Conservation (phyloP, 257 asterid genomes). For the Anisodus acutangulus region DNA sequence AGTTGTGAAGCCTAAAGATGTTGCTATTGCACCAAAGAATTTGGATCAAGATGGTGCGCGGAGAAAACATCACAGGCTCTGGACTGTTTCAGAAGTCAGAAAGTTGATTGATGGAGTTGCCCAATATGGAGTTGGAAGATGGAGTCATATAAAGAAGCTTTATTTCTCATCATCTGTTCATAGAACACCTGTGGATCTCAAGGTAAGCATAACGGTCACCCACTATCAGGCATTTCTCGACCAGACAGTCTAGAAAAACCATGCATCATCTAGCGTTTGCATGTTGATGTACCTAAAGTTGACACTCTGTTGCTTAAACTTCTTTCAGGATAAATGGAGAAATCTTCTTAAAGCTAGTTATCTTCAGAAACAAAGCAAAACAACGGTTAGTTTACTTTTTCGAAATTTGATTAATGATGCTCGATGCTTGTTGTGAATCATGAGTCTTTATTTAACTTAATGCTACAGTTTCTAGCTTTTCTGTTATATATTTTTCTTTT, state of each 20-base stretch:
- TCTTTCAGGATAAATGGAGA: slow-evolving; percentile 91
- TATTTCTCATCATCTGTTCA: slow-evolving; percentile 76
- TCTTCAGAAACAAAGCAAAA: slow-evolving; percentile 59
- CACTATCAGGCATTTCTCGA: neutral
- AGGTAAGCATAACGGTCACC: slow-evolving; percentile 49
- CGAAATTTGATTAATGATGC: neutral
- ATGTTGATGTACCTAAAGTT: slow-evolving; percentile 10
- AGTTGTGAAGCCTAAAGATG: slow-evolving; percentile 45
- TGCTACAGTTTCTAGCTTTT: neutral
- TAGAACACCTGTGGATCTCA: slow-evolving; percentile 94
- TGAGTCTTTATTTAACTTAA: neutral
- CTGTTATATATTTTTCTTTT: neutral
- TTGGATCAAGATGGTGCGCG: slow-evolving; percentile 46
- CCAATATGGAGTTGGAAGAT: slow-evolving; percentile 88
- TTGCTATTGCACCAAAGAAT: slow-evolving; percentile 35
- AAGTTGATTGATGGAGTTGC: slow-evolving; percentile 88
- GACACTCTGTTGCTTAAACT: slow-evolving; percentile 31
- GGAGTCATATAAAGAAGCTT: slow-evolving; percentile 87
- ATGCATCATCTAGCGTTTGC: slow-evolving; percentile 24
- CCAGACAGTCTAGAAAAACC: neutral
- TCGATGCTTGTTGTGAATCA: slow-evolving; percentile 2
- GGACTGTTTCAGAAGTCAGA: slow-evolving; percentile 87
- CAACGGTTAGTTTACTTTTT: slow-evolving; percentile 48
- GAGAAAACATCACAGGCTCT: slow-evolving; percentile 85
- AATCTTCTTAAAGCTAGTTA: slow-evolving; percentile 93